Evolutionary conservation across 164 flowering plant species (phyloP), one percentile per base, ranked within the genome.

Genomic region (Dillenia turbinata): DNA sequence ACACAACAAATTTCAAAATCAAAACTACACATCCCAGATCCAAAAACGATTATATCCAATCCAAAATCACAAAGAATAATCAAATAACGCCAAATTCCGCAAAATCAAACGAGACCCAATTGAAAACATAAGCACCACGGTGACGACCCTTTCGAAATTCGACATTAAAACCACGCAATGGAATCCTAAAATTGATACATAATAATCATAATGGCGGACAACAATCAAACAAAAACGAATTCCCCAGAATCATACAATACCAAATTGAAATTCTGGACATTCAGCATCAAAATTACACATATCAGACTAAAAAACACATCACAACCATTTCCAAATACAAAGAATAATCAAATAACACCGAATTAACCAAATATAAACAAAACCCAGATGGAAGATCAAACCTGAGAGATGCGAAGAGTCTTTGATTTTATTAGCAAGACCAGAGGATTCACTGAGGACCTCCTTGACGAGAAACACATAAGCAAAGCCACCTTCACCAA

Each of bases 401-500:
- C 97, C 97, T 57, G 97, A 86, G 57, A 88, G 72, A 60, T 71
- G 90, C 71, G 94, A 75, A 8, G 81, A 66, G 73, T 92, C 92
- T 71, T 88, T 95, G 75, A 89, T 64, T 79, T 89, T 95, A 73
- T 69, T 77, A 9, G 82, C 74, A 43, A 75, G 44, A 14, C 80
- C 78, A 59, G 91, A 65, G 12, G 81, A 58, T 24, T 84, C 90
- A 33, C 73, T 9, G 55, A 64, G 13, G 10, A 89, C 65, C 73
- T 94, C 97, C 71, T 89, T 89, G 54, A 94, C 97, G 13, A 94
- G 77, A 50, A 44, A 94, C 40, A 94, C 96, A 54, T 60, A 89
- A 8, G 97, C 97, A 64, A 91, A 88, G 2, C 96, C 98, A 59
- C 97, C 98, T 73, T 91, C 99, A 0, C 97, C 97, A 22, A 94